These are phyloP conservation scores for Blechomonas ayalai DNA, from an alignment of 208 protist species.

Conservation along the genomic window DNA sequence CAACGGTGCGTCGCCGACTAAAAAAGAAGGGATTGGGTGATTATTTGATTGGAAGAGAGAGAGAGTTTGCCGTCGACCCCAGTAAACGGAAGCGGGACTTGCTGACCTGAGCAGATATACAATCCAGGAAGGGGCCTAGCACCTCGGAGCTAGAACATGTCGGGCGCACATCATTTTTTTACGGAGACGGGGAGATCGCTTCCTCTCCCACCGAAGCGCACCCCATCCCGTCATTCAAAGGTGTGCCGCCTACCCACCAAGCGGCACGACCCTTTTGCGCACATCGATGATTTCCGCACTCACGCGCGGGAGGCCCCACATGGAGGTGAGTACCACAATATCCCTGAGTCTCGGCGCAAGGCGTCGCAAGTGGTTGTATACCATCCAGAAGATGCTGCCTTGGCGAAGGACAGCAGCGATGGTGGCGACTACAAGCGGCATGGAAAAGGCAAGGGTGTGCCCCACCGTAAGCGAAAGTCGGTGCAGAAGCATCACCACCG, in stretches of 20 bases:
- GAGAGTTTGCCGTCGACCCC: too few relatives aligned
- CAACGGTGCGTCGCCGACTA: too few relatives aligned
- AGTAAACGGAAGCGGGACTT: too few relatives aligned
- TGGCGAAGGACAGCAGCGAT: not conserved
- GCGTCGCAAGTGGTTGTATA: constrained; percentile 18
- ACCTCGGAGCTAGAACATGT: constrained; percentile 17
- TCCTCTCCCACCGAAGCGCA: constrained; percentile 43
- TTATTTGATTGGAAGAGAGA: too few relatives aligned
- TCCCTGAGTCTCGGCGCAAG: constrained; percentile 3
- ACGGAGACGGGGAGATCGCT: constrained; percentile 35
- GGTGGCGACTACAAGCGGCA: not conserved
- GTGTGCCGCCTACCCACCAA: constrained; percentile 48
- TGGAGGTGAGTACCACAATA: not conserved
- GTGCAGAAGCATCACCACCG: not conserved
- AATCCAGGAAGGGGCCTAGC: constrained; percentile 1
- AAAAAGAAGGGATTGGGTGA: too few relatives aligned
- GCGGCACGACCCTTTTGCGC: constrained; percentile 22
- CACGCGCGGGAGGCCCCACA: not conserved
- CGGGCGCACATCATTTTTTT: constrained; percentile 28
- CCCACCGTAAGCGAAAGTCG: not conserved
- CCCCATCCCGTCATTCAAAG: constrained; percentile 36
- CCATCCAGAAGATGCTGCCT: not conserved
- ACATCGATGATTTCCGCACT: constrained; percentile 4
- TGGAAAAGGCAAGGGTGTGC: not conserved
- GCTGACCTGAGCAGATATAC: too few relatives aligned